Conservation (phyloP, 2,329 filamentous ascomycete species). For the Fonsecaea nubica region DNA sequence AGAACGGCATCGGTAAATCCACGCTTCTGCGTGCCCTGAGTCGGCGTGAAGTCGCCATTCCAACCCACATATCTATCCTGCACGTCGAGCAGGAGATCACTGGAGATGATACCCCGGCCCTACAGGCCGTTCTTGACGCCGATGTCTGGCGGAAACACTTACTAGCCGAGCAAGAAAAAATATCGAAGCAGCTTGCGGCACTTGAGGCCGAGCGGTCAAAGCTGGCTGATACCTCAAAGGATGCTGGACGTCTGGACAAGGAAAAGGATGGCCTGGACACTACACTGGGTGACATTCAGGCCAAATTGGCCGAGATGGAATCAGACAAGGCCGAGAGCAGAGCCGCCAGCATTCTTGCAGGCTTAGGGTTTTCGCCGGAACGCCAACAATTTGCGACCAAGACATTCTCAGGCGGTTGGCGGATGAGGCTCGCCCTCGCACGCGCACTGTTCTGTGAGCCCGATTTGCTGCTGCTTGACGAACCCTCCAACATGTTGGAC, state of each 20-base stretch:
- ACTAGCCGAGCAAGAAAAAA: slow-evolving; percentile 86
- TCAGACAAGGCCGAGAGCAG: slow-evolving; percentile 97
- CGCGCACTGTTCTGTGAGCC: slow-evolving; percentile 97
- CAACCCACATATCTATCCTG: slow-evolving; percentile 96
- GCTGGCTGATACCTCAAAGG: slow-evolving; percentile 88
- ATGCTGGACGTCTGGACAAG: slow-evolving; percentile 82
- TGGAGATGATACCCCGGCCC: slow-evolving; percentile 90
- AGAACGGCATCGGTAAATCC: slow-evolving; percentile 98
- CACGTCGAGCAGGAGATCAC: slow-evolving; percentile 99
- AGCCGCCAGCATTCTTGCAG: slow-evolving; percentile 93
- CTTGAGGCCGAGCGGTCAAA: slow-evolving; percentile 78
- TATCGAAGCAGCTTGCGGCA: slow-evolving; percentile 73
- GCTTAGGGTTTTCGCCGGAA: slow-evolving; percentile 94
- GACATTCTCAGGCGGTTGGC: slow-evolving; percentile 99
- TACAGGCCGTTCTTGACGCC: slow-evolving; percentile 94
- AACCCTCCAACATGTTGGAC: slow-evolving; percentile 99
- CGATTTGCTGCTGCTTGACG: slow-evolving; percentile 92
- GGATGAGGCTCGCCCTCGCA: slow-evolving; percentile 94
- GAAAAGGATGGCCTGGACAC: slow-evolving; percentile 90
- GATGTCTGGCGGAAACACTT: slow-evolving; percentile 99
- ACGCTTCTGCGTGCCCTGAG: slow-evolving; percentile 92
- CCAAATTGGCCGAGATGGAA: slow-evolving; percentile 96
- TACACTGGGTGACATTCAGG: slow-evolving; percentile 87
- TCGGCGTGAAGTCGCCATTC: slow-evolving; percentile 90
- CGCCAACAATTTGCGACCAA: slow-evolving; percentile 91